Base-by-base conservation (phyloP, 225 moss, liverwort and hornwort species). In the Pseudoscleropodium purum region DNA sequence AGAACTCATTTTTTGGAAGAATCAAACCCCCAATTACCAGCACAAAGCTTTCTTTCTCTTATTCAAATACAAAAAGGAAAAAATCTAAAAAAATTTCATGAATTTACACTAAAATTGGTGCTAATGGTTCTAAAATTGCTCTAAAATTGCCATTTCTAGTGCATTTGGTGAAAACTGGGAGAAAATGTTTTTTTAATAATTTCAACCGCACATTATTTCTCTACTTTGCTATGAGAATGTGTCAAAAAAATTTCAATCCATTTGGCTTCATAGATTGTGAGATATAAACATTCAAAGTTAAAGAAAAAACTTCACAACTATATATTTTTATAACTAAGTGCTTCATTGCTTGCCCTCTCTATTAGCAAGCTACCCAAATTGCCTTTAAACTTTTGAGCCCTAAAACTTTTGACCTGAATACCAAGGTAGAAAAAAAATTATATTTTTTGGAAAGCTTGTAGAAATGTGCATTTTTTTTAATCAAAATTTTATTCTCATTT, bases 311-410 rank as follows among this genome's bases (percentile, higher is more conserved):
- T 18, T 47, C 2, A 45, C 6, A 47, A 18, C 4, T 25, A 5
- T 43, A 13, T 26, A 41, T 0, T 72, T 74, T 30, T 0, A 0
- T 45, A 10, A 45, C 3, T 74, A 47, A 9, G 16, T 29, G 6
- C 3, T 29, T 0, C 2, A 16, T 18, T 45, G 29, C 47, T 31
- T 18, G 7, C 1, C 11, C 1, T 75, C 6, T 31, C 4, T 75
- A 75, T 47, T 30, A 30, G 6, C 4, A 75, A 0, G 3, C 1
- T 11, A 0, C 1, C 10, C 5, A 45, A 74, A 6, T 0, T 30
- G 0, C 0, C 1, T 1, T 6, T 47, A 75, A 18, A 47, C 4
- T 49, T 49, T 49, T 1, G 0, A 49, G 12, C 7, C 33, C 20
- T 0, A 4, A 7, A 12, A 49, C 7, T 47, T 51, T 49, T 49